Conservation (phyloP, 768 basidiomycete genomes). For the Sarcodon aspratus region DNA sequence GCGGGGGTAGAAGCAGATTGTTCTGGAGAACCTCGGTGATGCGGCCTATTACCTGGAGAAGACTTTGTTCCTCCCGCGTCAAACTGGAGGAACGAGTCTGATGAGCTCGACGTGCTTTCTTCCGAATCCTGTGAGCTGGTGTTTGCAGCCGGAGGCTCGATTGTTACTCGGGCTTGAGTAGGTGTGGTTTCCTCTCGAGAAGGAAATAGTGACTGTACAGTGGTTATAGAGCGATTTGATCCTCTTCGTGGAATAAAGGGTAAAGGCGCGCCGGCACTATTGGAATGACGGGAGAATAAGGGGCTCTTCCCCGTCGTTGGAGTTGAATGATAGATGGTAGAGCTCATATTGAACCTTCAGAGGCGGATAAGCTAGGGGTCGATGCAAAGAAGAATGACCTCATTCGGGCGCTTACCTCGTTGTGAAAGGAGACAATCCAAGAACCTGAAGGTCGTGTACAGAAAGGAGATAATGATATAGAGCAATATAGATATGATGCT, state of each 20-base stretch:
- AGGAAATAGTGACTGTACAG: conserved; percentile 7
- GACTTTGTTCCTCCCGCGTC: conserved; percentile 14
- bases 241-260: conserved; percentile 50
- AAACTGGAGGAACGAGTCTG: conserved; percentile 12
- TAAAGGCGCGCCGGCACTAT: conserved; percentile 47
- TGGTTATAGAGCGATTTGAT: conserved; percentile 14
- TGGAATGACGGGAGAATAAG: conserved; percentile 25
- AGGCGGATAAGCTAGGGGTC: no score
- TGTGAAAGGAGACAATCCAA: no score
- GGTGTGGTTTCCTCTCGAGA: conserved; percentile 15
- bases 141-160: conserved; percentile 1
- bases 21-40: conserved; percentile 19
- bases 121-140: conserved; percentile 3
- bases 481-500: no score
- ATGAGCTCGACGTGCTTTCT: conserved; percentile 7
- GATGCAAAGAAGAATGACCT: no score
- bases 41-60: conserved; percentile 8
- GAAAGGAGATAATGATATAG: no score
- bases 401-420: no score
- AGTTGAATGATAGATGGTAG: background rate
- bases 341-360: background rate
- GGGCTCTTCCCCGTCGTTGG: conserved; percentile 5
- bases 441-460: no score
- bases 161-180: conserved; percentile 2
- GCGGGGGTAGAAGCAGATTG: conserved; percentile 34